These are phyloP conservation scores for Ormosia emarginata DNA, from an alignment of 306 rosid species.

Conservation along the genomic window DNA sequence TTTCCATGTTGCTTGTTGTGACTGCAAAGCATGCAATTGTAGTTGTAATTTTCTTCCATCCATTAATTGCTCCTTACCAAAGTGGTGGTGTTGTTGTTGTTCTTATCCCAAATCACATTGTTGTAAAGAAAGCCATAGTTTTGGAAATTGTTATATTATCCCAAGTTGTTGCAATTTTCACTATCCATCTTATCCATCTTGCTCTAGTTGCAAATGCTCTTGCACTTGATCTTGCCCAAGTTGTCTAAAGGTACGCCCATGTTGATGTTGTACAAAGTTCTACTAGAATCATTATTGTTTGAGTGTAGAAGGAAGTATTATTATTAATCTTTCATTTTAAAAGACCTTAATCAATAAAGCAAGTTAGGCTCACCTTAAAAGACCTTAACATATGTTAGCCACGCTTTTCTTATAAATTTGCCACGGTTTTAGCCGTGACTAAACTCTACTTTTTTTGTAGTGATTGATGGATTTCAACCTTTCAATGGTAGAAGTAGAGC, in stretches of 20 bases:
- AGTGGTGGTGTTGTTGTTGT: conserved; percentile 55
- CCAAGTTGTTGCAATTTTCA: conserved; percentile 50
- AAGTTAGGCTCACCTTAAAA: too few relatives aligned
- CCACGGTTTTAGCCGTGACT: too few relatives aligned
- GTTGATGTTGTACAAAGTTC: conserved; percentile 56
- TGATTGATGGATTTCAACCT: background rate
- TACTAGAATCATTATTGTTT: conserved; percentile 58
- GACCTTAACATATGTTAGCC: too few relatives aligned
- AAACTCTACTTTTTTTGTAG: too few relatives aligned
- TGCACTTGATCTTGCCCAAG: conserved; percentile 59
- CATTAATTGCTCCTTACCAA: conserved; percentile 55
- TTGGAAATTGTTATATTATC: conserved; percentile 53
- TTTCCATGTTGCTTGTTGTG: conserved; percentile 52
- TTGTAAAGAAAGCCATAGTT: conserved; percentile 42
- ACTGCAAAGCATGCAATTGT: conserved; percentile 44
- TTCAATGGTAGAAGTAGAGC: background rate
- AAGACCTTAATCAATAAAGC: too few relatives aligned
- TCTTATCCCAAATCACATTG: conserved; percentile 45
- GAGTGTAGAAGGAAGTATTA: too few relatives aligned
- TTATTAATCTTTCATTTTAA: too few relatives aligned
- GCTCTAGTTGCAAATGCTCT: conserved; percentile 71
- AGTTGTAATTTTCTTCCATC: conserved; percentile 45
- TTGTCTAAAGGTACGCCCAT: conserved; percentile 50
- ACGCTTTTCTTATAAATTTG: too few relatives aligned
- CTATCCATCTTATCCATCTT: conserved; percentile 44